phyloP scores from a whole-genome alignment of 2,329 filamentous ascomycete species.

The Ciborinia camelliae region DNA sequence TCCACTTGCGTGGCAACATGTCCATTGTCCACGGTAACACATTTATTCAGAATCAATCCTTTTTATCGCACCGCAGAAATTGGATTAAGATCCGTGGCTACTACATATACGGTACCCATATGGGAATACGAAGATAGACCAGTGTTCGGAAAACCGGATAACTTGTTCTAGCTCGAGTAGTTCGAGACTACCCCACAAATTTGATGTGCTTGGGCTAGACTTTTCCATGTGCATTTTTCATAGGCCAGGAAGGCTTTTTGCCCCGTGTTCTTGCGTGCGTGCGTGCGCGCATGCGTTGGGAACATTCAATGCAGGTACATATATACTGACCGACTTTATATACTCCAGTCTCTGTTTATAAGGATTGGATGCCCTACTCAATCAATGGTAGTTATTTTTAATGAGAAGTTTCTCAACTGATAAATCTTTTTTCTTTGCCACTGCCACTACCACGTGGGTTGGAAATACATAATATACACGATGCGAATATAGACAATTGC shows the following conservation, averaged over 20 bases:
- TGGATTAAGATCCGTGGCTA: no score
- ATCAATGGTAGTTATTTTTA: neutral
- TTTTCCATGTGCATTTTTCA: neutral
- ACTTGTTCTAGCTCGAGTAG: neutral
- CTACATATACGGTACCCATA: no score
- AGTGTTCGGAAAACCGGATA: neutral
- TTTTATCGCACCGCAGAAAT: no score
- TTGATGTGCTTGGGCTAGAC: constrained; percentile 3
- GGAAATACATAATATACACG: no score
- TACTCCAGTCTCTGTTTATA: no score
- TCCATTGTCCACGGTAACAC: neutral
- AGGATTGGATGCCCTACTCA: no score
- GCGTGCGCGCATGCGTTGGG: neutral
- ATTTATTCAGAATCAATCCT: neutral
- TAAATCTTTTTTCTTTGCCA: no score
- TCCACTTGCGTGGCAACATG: neutral
- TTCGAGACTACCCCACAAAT: neutral
- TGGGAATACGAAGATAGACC: neutral
- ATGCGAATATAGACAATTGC: no score
- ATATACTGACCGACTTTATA: constrained; percentile 13
- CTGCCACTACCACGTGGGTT: no score
- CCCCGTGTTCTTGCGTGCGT: no score
- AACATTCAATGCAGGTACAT: neutral
- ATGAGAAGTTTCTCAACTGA: neutral
- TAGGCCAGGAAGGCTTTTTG: neutral